Evolutionary conservation across 2,329 filamentous ascomycete species (phyloP).

Genomic region (Chaetomium olivaceum): DNA sequence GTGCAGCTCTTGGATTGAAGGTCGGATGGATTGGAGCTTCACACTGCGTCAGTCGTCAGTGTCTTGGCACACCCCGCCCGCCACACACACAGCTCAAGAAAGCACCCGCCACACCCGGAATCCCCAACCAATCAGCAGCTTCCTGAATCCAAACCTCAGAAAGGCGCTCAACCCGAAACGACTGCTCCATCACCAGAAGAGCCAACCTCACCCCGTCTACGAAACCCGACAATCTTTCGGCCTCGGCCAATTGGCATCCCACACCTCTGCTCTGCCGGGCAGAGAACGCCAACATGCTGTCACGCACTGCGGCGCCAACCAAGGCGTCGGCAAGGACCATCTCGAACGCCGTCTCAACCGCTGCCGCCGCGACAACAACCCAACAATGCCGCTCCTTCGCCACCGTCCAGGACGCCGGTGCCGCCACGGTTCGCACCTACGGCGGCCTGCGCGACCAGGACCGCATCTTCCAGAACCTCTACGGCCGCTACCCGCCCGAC

Average conservation of each 20-base stretch:
- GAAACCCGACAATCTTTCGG: conserved; percentile 22
- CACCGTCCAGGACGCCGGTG: conserved; percentile 71
- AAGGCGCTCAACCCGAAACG: conserved; percentile 26
- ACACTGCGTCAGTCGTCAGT: conserved; percentile 18
- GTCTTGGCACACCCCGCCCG: conserved; percentile 20
- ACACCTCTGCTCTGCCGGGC: conserved; percentile 41
- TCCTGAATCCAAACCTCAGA: conserved; percentile 28
- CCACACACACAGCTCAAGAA: conserved; percentile 19
- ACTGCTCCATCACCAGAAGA: not conserved
- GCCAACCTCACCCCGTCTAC: conserved; percentile 25
- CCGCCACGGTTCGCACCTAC: conserved; percentile 70
- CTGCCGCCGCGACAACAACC: conserved; percentile 47
- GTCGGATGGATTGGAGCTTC: conserved; percentile 1
- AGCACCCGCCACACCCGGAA: conserved; percentile 20
- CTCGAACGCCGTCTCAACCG: conserved; percentile 43
- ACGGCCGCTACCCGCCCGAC: conserved; percentile 87
- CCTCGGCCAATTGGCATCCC: conserved; percentile 38
- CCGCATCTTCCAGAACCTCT: conserved; percentile 98
- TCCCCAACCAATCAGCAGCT: conserved; percentile 28
- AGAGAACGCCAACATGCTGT: conserved; percentile 44
- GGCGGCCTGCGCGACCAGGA: conserved; percentile 94
- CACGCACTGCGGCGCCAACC: conserved; percentile 45
- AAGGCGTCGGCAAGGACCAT: conserved; percentile 45
- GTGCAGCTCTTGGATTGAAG: not conserved
- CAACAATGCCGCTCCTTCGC: conserved; percentile 72